Evolutionary conservation across 139 green algal species (phyloP), one percentile per base, ranked within the genome.

Genomic region (Ulvella scutata): DNA sequence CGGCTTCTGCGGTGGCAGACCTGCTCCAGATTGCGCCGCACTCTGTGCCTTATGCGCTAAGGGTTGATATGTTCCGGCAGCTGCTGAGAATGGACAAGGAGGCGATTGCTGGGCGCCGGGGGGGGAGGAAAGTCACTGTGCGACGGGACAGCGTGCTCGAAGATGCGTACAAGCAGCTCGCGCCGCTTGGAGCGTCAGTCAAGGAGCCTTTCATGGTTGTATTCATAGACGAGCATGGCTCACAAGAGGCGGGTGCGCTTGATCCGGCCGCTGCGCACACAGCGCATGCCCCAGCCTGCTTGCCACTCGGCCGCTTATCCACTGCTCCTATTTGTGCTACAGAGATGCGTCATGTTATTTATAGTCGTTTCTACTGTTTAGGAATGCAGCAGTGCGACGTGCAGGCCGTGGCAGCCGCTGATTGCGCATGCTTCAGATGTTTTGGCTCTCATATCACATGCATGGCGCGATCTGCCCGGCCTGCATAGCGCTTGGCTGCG

Each of bases 191-290:
- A 6, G 6, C 51, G 34, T 38, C 37, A 29, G 72, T 92, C 60
- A 92, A 89, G 80, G 77, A 77, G 0, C 83, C 86, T 6, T 79
- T 93, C 43, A 51, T 78, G 35, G 85, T 96, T 37, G 85, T 82
- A 7, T 93, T 93, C 62, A 75, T 94, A n/a, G 89, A 90, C 77
- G 74, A 84, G n/a, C 74, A 85, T 3, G 82, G 84, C 40, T 28
- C 74, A 7, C 77, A 81, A 67, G 78, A 38, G 33, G 21, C 39
- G 2, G 4, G 3, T 38, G 3, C 39, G 43, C 74, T 40, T 7
- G 0, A 28, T 34, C 38, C 73, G 6, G 7, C 9, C 51, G 13
- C 51, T 10, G n/a, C 51, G 7, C 51, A 26, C 51, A 26, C 51
- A 26, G 13, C n/a, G n/a, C n/a, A n/a, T n/a, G n/a, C n/a, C n/a